phyloP scores from a whole-genome alignment of 495 filamentous ascomycete species.

The Aspergillus cavernicola region DNA sequence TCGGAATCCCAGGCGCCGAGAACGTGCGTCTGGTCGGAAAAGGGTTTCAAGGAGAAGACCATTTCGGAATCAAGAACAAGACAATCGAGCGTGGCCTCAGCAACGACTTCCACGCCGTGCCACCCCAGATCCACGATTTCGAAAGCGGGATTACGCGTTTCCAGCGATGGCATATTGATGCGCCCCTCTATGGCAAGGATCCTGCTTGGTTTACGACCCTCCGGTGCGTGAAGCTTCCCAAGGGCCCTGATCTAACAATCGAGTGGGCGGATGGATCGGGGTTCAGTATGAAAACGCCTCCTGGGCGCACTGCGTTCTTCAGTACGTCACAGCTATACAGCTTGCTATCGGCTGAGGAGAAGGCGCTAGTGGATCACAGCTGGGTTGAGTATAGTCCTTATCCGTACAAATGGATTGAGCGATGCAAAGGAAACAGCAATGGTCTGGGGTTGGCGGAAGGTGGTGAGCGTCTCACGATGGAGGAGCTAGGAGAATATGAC shows the following conservation, averaged over 20 bases:
- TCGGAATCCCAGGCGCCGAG: background rate
- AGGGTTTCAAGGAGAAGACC: conserved; percentile 4
- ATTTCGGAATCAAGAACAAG: conserved; percentile 7
- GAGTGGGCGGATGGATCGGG: conserved; percentile 3
- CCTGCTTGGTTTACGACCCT: conserved; percentile 6
- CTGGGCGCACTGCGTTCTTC: background rate
- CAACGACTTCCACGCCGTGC: conserved; percentile 8
- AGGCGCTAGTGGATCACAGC: background rate
- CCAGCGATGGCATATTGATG: conserved; percentile 7
- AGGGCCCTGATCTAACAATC: background rate
- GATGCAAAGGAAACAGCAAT: conserved; percentile 1
- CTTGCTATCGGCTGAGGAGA: background rate
- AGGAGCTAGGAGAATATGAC: conserved; percentile 9
- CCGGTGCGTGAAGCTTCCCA: conserved; percentile 2
- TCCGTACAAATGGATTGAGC: conserved; percentile 7
- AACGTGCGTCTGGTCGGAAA: conserved; percentile 7
- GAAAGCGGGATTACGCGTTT: conserved; percentile 8
- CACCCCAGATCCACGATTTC: background rate
- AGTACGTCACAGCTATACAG: conserved; percentile 4
- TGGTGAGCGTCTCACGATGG: background rate
- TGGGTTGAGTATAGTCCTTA: conserved; percentile 3
- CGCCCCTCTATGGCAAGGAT: conserved; percentile 3
- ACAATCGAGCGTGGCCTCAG: conserved; percentile 1
- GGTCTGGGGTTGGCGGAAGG: background rate
- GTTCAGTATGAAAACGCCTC: background rate